Percentiles rank a stretch among this genome's conserved stretches.
Conservation (phyloP, 2,329 filamentous ascomycete genomes). For the Colletotrichum sidae region DNA sequence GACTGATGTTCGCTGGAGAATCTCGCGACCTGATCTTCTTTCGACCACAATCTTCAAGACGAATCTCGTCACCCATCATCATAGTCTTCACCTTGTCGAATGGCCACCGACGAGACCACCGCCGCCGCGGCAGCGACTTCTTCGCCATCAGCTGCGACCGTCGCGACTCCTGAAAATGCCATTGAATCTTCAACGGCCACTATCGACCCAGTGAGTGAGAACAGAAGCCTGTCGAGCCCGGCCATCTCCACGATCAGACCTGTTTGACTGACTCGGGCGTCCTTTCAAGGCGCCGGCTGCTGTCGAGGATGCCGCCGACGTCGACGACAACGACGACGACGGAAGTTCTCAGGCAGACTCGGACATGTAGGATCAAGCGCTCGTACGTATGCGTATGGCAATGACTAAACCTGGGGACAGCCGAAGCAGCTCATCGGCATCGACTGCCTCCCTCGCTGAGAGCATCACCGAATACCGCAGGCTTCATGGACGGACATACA, state of each 20-base stretch:
- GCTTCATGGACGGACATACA: conserved; percentile 33
- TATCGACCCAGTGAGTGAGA: too few species aligned
- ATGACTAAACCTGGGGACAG: background rate
- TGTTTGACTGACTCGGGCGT: too few species aligned
- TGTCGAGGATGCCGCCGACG: background rate
- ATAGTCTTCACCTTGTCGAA: too few species aligned
- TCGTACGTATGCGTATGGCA: background rate
- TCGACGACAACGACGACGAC: background rate
- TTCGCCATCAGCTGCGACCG: too few species aligned
- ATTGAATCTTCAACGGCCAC: too few species aligned
- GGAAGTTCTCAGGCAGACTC: background rate
- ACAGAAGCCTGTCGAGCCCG: too few species aligned
- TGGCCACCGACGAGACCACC: too few species aligned
- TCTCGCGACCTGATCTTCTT: background rate
- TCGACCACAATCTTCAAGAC: background rate
- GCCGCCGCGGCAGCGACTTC: too few species aligned
- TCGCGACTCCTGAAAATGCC: too few species aligned
- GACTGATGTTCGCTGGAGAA: background rate
- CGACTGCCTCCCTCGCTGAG: conserved; percentile 12
- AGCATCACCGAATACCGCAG: conserved; percentile 33
- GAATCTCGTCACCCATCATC: too few species aligned
- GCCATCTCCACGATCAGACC: too few species aligned
- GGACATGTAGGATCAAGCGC: background rate
- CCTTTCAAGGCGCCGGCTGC: too few species aligned
- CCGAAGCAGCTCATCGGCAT: background rate